These are phyloP conservation scores for Malassezia furfur DNA, from an alignment of 1,284 basidiomycete genomes.

Conservation along the genomic window DNA sequence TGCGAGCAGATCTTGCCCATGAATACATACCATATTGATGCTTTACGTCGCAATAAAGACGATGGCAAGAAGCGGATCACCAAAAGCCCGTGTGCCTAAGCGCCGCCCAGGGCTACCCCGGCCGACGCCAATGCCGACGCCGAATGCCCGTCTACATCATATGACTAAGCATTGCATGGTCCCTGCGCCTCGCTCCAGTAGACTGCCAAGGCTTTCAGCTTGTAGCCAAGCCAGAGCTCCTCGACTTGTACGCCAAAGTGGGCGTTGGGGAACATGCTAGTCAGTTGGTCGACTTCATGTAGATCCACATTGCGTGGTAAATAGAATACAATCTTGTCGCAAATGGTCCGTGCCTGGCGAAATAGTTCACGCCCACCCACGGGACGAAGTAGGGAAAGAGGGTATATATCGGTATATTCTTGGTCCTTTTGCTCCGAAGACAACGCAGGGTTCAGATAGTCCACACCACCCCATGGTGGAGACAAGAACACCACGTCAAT, in stretches of 20 bases:
- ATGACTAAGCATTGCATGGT: neutral
- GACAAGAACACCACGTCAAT: constrained; percentile 17
- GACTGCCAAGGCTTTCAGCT: constrained; percentile 12
- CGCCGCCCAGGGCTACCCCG: too few species aligned
- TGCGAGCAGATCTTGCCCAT: too few species aligned
- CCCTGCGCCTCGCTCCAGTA: neutral
- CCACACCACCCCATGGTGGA: constrained; percentile 43
- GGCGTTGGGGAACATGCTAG: constrained; percentile 6
- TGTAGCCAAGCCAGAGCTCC: constrained; percentile 15
- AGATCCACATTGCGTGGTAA: constrained; percentile 75
- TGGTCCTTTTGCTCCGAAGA: neutral
- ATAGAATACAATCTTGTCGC: constrained; percentile 59
- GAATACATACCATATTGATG: too few species aligned
- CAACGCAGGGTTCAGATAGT: constrained; percentile 19
- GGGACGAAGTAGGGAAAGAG: constrained; percentile 57
- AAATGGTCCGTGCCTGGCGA: constrained; percentile 20
- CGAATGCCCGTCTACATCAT: constrained; percentile 3
- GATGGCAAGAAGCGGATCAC: too few species aligned
- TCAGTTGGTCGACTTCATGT: constrained; percentile 61
- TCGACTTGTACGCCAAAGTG: constrained; percentile 3
- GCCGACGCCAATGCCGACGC: neutral
- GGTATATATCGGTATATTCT: constrained; percentile 18
- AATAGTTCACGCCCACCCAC: constrained; percentile 74
- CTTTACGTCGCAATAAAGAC: too few species aligned
- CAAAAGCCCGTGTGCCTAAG: too few species aligned